Base-by-base conservation (phyloP, 2,329 filamentous ascomycete genomes). In the Colletotrichum somersetense region DNA sequence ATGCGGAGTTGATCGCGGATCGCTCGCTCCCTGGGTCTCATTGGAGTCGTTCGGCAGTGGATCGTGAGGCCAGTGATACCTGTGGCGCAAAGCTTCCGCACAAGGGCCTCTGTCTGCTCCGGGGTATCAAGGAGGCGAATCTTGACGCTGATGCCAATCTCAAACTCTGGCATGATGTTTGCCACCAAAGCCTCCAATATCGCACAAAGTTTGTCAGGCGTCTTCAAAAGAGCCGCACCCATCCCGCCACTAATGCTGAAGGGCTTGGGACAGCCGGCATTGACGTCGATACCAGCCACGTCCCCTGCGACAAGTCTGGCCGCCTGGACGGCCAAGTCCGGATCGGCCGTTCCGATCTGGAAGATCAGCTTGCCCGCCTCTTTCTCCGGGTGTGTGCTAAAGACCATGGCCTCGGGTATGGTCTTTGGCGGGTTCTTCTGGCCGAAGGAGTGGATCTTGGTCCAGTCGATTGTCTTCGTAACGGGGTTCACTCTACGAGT, bases 221-320 rank as follows among this genome's bases (percentile, higher is more conserved):
- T 96, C 76, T 89, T 90, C 20, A 99, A 88, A 26, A 99, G 88
- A 1, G 95, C 96, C 0, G 96, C 96, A 61, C 96, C 96, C 96
- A 99, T 99, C 61, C 96, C 96, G 72, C 95, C 95, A 74, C 89
- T 89, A 2, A 96, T 97, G 78, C 93, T 97, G 82, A 99, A 99
- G 0, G 96, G 93, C 82, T 99, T 99, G 0, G 96, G 96, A 79
- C 96, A 99, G n/a, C 96, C 96, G 0, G 96, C 95, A 81, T 99
- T 99, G 74, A 99, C 92, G 80, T 98, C 96, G 76, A 99, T 98
- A 72, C 96, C 96, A 0, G 92, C 91, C 3, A 99, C 96, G 81
- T 98, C 94, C 16, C 85, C 88, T 0, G 95, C 96, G 26, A 99
- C 92, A 20, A 98, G 84, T 65, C 91, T 91, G 2, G 96, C 95